A percentile compares a stretch with the other conserved stretches of the same genome.
These are phyloP conservation scores for Cephaloascus albidus DNA, from an alignment of 805 yeast species.

Conservation along the genomic window DNA sequence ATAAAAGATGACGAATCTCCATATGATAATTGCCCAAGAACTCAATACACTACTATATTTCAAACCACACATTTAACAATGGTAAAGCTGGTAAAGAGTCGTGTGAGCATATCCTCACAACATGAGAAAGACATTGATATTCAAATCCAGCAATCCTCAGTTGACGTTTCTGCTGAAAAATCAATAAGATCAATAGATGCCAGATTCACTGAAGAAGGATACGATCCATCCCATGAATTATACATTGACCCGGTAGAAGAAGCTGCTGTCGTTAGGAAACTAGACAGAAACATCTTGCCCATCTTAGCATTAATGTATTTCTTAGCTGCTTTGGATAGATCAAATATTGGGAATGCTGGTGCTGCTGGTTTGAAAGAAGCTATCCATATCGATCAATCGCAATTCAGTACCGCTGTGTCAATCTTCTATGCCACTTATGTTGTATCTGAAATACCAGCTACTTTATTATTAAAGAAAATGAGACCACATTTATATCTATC, in stretches of 20 bases:
- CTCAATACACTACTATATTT: no score
- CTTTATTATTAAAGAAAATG: slow-evolving; percentile 23
- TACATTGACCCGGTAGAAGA: slow-evolving; percentile 12
- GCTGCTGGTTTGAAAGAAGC: slow-evolving; percentile 40
- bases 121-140: no score
- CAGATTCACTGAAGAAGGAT: not conserved
- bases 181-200: no score
- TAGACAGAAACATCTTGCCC: slow-evolving; percentile 34
- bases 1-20: no score
- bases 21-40: no score
- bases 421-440: slow-evolving; percentile 38
- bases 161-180: no score
- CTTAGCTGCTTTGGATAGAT: slow-evolving; percentile 40
- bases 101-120: no score
- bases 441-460: slow-evolving; percentile 27
- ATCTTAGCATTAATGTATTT: slow-evolving; percentile 32
- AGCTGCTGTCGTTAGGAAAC: slow-evolving; percentile 24
- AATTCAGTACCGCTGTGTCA: slow-evolving; percentile 34
- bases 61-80: no score
- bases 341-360: slow-evolving; percentile 52
- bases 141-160: no score
- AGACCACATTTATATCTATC: slow-evolving; percentile 18
- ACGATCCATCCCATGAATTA: slow-evolving; percentile 2
- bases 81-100: no score
- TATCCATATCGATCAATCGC: slow-evolving; percentile 23